phyloP scores from a whole-genome alignment of 192 early-diverging fungal species.

The Gigaspora rosea region DNA sequence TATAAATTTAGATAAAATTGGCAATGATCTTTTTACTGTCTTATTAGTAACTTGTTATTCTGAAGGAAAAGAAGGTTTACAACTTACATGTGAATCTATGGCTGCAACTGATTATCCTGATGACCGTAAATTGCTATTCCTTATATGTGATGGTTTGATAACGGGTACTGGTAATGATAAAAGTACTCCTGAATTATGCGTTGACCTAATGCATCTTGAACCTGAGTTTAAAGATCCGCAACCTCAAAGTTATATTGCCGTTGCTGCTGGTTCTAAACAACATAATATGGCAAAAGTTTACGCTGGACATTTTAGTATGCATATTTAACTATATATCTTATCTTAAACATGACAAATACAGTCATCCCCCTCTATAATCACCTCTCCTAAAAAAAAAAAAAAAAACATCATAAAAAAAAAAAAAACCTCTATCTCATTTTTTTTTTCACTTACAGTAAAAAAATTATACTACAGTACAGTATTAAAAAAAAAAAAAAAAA shows the following conservation, averaged over 20 bases:
- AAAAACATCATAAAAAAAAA: too few relatives aligned
- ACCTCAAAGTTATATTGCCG: conserved; percentile 65
- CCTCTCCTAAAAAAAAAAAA: too few relatives aligned
- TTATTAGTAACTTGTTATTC: conserved; percentile 91
- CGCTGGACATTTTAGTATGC: conserved; percentile 62
- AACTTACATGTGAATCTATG: conserved; percentile 85
- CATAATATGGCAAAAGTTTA: conserved; percentile 80
- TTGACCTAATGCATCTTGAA: conserved; percentile 67
- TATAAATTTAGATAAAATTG: conserved; percentile 50
- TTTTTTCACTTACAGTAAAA: too few relatives aligned
- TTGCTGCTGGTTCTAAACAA: conserved; percentile 67
- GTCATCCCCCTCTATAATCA: too few relatives aligned
- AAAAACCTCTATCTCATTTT: too few relatives aligned
- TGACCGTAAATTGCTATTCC: conserved; percentile 82
- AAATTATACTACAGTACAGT: too few relatives aligned
- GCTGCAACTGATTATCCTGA: conserved; percentile 82
- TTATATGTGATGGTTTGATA: conserved; percentile 89
- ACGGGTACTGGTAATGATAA: conserved; percentile 75
- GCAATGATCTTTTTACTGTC: conserved; percentile 55
- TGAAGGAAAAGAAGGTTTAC: conserved; percentile 77
- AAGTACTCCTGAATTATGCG: conserved; percentile 76
- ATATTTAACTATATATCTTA: too few relatives aligned
- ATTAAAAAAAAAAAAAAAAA: too few relatives aligned
- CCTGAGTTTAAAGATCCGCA: conserved; percentile 51
- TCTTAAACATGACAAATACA: too few relatives aligned